These are phyloP conservation scores for Venturia oleaginea DNA, from an alignment of 2,329 filamentous ascomycete genomes.

Conservation along the genomic window DNA sequence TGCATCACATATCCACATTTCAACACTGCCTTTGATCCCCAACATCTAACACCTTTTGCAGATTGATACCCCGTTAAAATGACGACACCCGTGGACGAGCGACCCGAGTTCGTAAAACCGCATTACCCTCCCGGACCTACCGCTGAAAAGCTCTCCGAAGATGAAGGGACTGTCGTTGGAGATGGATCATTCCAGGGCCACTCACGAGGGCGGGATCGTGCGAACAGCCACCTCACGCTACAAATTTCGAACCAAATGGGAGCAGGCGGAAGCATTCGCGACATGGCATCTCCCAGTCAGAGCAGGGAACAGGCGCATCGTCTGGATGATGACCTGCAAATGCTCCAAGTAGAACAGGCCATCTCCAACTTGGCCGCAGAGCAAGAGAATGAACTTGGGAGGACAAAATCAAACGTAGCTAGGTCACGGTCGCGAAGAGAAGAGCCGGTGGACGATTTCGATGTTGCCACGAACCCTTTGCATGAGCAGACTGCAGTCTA, in stretches of 20 bases:
- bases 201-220: conserved; percentile 16
- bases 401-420: conserved; percentile 35
- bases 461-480: conserved; percentile 57
- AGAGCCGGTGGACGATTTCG: conserved; percentile 57
- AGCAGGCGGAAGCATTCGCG: conserved; percentile 22
- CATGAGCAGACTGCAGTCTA: conserved; percentile 59
- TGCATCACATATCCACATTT: background rate
- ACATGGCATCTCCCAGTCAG: conserved; percentile 42
- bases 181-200: conserved; percentile 26
- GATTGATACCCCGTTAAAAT: conserved; percentile 17
- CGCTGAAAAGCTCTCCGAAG: conserved; percentile 26
- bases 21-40: background rate
- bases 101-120: conserved; percentile 23
- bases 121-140: conserved; percentile 11
- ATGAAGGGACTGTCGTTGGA: conserved; percentile 28
- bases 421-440: conserved; percentile 44
- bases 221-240: conserved; percentile 35
- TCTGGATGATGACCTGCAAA: conserved; percentile 56
- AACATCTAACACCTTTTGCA: background rate
- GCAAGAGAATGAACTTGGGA: conserved; percentile 27
- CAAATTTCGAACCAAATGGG: conserved; percentile 32
- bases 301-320: conserved; percentile 51
- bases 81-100: conserved; percentile 27
- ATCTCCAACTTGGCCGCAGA: conserved; percentile 34
- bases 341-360: conserved; percentile 56